Percentiles rank a stretch among this genome's conserved stretches.
Conservation (phyloP, 2,329 filamentous ascomycete species). For the Botrytis galanthina region DNA sequence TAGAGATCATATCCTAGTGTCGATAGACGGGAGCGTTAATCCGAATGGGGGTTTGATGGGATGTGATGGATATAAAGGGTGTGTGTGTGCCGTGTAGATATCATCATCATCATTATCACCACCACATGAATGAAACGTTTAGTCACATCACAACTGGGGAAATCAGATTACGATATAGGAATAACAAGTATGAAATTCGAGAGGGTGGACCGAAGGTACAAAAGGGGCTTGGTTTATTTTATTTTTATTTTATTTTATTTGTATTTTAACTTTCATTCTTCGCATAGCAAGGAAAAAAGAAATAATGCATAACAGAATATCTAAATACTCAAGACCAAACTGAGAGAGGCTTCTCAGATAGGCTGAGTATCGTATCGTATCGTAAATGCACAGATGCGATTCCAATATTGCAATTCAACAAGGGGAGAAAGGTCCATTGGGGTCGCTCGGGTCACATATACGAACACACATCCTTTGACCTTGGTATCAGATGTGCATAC, state of each 20-base stretch:
- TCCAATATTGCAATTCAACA: not conserved
- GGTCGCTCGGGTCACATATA: constrained; percentile 13
- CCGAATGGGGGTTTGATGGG: constrained; percentile 9
- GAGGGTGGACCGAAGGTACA: no score
- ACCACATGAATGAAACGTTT: not conserved
- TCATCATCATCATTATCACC: not conserved
- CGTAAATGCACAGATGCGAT: not conserved
- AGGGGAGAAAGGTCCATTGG: not conserved
- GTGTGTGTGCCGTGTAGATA: not conserved
- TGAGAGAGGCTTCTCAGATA: not conserved
- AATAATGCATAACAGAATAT: not conserved
- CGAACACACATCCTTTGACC: constrained; percentile 5
- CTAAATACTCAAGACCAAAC: not conserved
- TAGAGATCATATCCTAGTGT: not conserved
- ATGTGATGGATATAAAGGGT: not conserved
- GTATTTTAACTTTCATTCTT: not conserved
- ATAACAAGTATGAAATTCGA: not conserved
- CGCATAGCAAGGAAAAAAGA: not conserved
- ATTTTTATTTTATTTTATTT: no score
- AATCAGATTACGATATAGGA: not conserved
- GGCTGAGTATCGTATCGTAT: not conserved
- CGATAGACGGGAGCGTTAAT: constrained; percentile 16
- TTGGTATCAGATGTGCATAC: not conserved
- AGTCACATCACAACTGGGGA: not conserved
- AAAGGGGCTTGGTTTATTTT: no score